phyloP scores from a whole-genome alignment of 2,329 filamentous ascomycete species.

The Ciborinia camelliae region DNA sequence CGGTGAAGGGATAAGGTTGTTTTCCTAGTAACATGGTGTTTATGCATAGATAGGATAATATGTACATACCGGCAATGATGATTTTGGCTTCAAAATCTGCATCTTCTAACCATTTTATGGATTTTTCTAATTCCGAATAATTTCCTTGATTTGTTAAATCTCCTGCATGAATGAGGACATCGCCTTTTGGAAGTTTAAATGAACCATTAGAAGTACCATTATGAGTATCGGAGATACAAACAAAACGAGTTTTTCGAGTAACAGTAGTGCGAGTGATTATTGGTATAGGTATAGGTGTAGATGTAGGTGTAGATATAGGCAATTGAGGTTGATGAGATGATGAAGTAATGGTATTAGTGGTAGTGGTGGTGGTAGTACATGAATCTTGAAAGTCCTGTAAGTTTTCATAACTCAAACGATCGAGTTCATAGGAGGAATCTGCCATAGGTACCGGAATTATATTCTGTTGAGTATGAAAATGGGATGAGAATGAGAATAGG shows the following conservation, averaged over 20 bases:
- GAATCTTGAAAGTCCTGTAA: neutral
- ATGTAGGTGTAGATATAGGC: too few relatives aligned
- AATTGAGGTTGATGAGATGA: neutral
- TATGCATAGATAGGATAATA: too few relatives aligned
- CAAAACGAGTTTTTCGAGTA: slow-evolving; percentile 55
- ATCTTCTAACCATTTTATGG: slow-evolving; percentile 63
- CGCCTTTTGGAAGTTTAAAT: slow-evolving; percentile 64
- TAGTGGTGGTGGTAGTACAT: too few relatives aligned
- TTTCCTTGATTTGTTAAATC: slow-evolving; percentile 73
- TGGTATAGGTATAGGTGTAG: too few relatives aligned
- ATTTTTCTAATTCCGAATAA: slow-evolving; percentile 56
- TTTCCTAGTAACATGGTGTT: neutral
- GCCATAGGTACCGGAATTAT: too few relatives aligned
- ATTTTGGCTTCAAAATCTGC: slow-evolving; percentile 68
- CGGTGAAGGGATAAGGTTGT: neutral
- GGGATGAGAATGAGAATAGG: neutral
- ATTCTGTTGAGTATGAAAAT: too few relatives aligned
- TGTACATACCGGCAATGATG: slow-evolving; percentile 58
- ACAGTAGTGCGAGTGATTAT: neutral
- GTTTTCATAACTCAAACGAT: neutral
- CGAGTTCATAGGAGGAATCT: neutral
- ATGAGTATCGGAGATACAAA: slow-evolving; percentile 76
- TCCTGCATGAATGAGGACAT: slow-evolving; percentile 73
- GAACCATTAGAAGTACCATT: slow-evolving; percentile 52
- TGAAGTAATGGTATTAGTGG: neutral